Evolutionary conservation across 176 grass and related monocot genomes (phyloP), one percentile per base, ranked within the genome.

Genomic region (Puccinellia tenuiflora): DNA sequence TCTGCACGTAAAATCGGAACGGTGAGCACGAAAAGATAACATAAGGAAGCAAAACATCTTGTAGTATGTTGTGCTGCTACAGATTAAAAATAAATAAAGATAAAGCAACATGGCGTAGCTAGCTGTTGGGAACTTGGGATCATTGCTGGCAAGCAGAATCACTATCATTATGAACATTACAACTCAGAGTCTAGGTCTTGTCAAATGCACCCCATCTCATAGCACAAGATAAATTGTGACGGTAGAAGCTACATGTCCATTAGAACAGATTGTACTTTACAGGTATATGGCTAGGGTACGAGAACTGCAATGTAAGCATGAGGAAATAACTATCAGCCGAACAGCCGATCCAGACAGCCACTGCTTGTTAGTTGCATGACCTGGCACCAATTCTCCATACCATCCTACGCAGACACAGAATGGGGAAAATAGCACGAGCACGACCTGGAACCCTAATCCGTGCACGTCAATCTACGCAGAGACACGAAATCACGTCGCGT

Each of bases 1-100:
- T 73, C 93, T 98, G 84, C 72, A 82, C 33, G 61, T 30, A 79
- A 42, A 74, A 68, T n/a, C 0, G 31, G 31, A 83, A 66, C 11
- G 1, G 12, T 83, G 21, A 86, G 73, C 18, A 90, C 7, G 5
- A 46, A 21, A 79, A 38, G 13, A 52, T 20, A 56, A 48, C 43
- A 33, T 55, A 17, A 26, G 16, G 3, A 48, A 81, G 6, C 4
- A 76, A 69, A 3, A 3, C 7, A 66, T 21, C n/a, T n/a, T n/a
- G n/a, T n/a, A n/a, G 15, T 1, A 24, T 28, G 68, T 11, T 79
- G 14, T 13, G 61, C 0, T 65, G 26, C 2, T 45, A 67, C 28
- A 0, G 57, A n/a, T 4, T 52, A 52, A 6, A 62, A 18, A 10
- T 48, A 79, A 42, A n/a, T n/a, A n/a, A n/a, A n/a, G n/a, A n/a